phyloP scores from a whole-genome alignment of 768 basidiomycete species.

The Boletus rubroflammeus region DNA sequence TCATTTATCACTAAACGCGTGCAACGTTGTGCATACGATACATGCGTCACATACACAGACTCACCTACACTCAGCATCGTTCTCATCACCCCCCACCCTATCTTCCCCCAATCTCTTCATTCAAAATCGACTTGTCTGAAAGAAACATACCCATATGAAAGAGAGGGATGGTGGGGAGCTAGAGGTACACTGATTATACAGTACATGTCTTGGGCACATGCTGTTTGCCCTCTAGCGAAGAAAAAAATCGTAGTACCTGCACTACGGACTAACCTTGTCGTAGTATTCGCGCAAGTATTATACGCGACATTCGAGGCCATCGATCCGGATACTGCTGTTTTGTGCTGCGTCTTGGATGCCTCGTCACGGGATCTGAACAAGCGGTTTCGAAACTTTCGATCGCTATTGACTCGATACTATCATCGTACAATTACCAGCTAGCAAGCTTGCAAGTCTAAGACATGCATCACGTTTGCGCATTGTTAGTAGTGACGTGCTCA shows the following conservation, averaged over 20 bases:
- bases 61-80: background rate
- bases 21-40: background rate
- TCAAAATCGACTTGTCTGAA: background rate
- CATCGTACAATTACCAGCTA: background rate
- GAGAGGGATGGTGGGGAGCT: background rate
- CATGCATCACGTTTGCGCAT: background rate
- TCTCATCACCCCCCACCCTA: background rate
- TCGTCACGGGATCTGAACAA: background rate
- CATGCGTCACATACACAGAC: background rate
- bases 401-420: background rate
- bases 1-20: background rate
- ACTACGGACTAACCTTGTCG: background rate
- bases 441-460: background rate
- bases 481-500: background rate
- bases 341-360: background rate
- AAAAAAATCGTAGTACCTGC: background rate
- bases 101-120: background rate
- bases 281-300: background rate
- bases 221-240: background rate
- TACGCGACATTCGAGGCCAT: background rate
- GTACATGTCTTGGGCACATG: background rate
- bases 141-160: slow-evolving; percentile 6
- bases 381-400: background rate
- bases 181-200: slow-evolving; percentile 2
- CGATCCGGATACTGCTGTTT: background rate